Evolutionary conservation across 805 yeast genomes (phyloP), one percentile per base, ranked within the genome.

Genomic region (Metschnikowia colocasiae): DNA sequence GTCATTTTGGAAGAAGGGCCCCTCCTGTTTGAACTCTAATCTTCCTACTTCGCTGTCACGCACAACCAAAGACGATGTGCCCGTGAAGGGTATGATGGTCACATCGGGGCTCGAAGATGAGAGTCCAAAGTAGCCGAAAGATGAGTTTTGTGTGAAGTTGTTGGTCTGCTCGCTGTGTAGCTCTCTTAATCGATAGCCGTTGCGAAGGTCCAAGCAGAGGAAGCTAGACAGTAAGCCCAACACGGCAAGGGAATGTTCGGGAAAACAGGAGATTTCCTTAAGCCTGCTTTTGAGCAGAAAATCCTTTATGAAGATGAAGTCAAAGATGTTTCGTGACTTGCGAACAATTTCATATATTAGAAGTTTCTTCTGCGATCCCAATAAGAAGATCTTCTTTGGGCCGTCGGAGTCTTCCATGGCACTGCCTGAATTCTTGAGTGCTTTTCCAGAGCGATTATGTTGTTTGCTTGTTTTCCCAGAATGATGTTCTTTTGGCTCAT

Each of bases 81-180:
- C 22, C 18, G 22, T 32, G 8, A 44, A 7, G 7, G 53, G 53
- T 6, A 68, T 48, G 23, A 64, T 57, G 50, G 57, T 55, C 2
- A 58, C 55, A 2, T 54, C 46, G 1, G 73, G 71, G 1, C 68
- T 68, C 3, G 62, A 48, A 19, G 57, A 55, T 1, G 64, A 56
- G 20, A 71, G 56, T 7, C 74, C 74, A 53, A 72, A 72, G 52
- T 71, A 72, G 48, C 66, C 61, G 53, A 71, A 69, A 7, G 74
- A 59, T 19, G 67, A 56, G 39, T 52, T 54, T 22, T 58, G 61
- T 9, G 55, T 52, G 43, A 60, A 56, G 22, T 48, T 57, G 46
- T 47, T 51, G 31, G 57, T 41, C 25, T 43, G 50, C 23, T 62
- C 64, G 4, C 55, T 38, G 2, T 57, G 54, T 3, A 65, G 37